Evolutionary conservation across 805 yeast species (phyloP).

Genomic region (Saturnispora gosingensis): DNA sequence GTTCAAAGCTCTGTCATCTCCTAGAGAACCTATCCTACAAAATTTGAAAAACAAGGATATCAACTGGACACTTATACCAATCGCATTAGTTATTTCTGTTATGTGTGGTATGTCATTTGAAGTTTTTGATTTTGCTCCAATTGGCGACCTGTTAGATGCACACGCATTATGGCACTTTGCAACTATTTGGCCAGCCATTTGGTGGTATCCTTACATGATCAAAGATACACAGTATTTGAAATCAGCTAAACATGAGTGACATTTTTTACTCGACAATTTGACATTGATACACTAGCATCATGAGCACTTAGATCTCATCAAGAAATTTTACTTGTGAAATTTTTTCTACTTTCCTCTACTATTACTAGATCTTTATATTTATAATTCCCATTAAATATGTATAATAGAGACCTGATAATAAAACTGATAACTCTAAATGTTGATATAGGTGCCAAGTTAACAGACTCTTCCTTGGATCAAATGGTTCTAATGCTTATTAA

Average conservation of each 20-base stretch:
- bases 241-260: slow-evolving; percentile 20
- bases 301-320: not conserved
- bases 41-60: slow-evolving; percentile 22
- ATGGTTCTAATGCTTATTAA: slow-evolving; percentile 2
- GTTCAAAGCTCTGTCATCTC: slow-evolving; percentile 18
- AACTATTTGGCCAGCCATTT: slow-evolving; percentile 72
- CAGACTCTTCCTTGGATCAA: not conserved
- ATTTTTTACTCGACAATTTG: not conserved
- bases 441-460: slow-evolving; percentile 5
- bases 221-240: slow-evolving; percentile 33
- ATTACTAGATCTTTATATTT: not conserved
- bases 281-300: not conserved
- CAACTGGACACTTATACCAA: slow-evolving; percentile 44
- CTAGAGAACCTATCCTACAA: slow-evolving; percentile 10
- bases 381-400: not conserved
- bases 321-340: not conserved
- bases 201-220: slow-evolving; percentile 58
- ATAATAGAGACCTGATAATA: slow-evolving; percentile 1
- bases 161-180: slow-evolving; percentile 92
- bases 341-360: not conserved
- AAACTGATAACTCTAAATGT: slow-evolving; percentile 1
- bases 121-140: slow-evolving; percentile 78
- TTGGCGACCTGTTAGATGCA: slow-evolving; percentile 67
- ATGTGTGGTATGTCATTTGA: slow-evolving; percentile 80
- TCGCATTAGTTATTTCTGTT: slow-evolving; percentile 42